Conservation (phyloP, 2,329 filamentous ascomycete species). For the Fusarium sp. region DNA sequence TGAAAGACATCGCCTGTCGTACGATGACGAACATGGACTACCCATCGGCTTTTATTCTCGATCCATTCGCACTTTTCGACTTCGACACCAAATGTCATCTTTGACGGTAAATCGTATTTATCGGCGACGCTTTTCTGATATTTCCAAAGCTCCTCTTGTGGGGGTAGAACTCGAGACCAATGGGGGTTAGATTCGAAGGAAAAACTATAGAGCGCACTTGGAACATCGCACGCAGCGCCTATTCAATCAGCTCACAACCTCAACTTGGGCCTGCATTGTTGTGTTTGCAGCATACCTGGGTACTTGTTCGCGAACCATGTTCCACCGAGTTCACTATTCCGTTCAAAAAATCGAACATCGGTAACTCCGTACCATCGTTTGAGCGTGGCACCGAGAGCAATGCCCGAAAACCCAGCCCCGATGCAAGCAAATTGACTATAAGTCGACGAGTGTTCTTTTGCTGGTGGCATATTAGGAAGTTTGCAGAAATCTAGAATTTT, state of each 20-base stretch:
- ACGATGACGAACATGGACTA: not conserved
- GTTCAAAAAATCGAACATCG: not conserved
- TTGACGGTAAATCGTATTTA: not conserved
- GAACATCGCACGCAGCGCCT: constrained; percentile 5
- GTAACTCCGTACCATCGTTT: not conserved
- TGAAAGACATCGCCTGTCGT: not conserved
- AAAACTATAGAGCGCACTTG: not conserved
- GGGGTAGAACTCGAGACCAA: not conserved
- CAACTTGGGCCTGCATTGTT: accelerated
- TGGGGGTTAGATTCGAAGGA: not conserved
- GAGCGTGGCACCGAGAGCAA: not conserved
- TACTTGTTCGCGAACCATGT: constrained; percentile 1
- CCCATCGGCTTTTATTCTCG: not conserved
- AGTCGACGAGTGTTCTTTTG: not conserved
- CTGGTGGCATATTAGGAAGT: not conserved
- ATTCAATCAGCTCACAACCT: not conserved
- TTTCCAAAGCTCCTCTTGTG: not conserved
- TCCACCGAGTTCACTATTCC: not conserved
- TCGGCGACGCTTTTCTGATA: not conserved
- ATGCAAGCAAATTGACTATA: constrained; percentile 1
- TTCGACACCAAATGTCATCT: not conserved
- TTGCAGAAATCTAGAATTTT: not conserved
- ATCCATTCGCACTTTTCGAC: not conserved
- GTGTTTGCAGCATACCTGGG: not conserved
- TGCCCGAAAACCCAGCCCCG: not conserved